These are phyloP conservation scores for Backusella macrospora DNA, from an alignment of 192 early-diverging fungal genomes.

Conservation along the genomic window DNA sequence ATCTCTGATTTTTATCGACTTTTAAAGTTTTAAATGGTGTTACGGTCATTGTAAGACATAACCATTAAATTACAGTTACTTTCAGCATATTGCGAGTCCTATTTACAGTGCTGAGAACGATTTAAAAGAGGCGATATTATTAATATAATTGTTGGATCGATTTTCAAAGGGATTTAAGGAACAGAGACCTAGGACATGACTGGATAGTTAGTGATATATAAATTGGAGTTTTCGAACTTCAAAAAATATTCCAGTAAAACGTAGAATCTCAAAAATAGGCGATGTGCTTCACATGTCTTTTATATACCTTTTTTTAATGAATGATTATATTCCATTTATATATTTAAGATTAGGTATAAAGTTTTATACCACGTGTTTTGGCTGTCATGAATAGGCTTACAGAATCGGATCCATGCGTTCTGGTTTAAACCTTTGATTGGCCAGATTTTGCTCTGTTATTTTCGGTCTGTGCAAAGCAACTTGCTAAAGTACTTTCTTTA, in stretches of 20 bases:
- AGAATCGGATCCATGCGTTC: constrained; percentile 5
- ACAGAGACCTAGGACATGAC: background rate
- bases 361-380: constrained; percentile 1
- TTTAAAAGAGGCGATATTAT: background rate
- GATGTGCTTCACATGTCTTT: background rate
- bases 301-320: background rate
- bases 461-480: background rate
- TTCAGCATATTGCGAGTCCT: background rate
- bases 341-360: background rate
- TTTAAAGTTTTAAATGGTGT: background rate
- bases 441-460: background rate
- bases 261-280: background rate
- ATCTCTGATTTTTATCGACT: background rate
- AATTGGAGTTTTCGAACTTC: background rate
- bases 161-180: background rate
- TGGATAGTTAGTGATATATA: background rate
- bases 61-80: background rate
- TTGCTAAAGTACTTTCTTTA: background rate
- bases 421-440: constrained; percentile 9
- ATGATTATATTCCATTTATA: background rate
- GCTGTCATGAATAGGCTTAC: background rate
- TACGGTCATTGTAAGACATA: constrained; percentile 6
- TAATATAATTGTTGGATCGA: background rate
- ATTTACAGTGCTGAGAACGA: background rate
- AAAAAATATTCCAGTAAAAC: background rate